A percentile compares a stretch with the other conserved stretches of the same genome.
These are phyloP conservation scores for Selaginella moellendorffii DNA, from an alignment of 75 land plant species.

Conservation along the genomic window DNA sequence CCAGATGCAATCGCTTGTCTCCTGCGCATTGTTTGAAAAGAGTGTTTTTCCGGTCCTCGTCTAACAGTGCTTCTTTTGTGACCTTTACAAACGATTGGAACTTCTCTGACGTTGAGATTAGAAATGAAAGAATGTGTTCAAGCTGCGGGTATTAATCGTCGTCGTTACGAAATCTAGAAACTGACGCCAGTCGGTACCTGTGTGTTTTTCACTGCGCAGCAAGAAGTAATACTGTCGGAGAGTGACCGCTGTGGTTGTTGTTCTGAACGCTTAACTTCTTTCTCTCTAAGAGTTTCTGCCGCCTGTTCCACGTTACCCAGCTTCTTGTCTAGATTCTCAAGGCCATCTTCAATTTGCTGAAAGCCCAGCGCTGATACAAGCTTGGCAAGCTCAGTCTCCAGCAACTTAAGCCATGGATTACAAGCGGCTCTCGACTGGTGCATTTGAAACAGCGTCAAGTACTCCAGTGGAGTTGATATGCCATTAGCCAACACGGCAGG, in stretches of 20 bases:
- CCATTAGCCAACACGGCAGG: background rate
- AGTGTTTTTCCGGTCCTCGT: background rate
- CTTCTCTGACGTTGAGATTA: background rate
- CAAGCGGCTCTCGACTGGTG: background rate
- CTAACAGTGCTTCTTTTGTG: background rate
- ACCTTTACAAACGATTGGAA: background rate
- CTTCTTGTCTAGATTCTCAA: background rate
- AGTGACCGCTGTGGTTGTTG: too few species aligned
- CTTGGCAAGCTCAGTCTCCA: background rate
- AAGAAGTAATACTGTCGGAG: too few species aligned
- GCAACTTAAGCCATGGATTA: background rate
- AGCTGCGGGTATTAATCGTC: too few species aligned
- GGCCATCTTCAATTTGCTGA: background rate
- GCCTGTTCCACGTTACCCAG: background rate
- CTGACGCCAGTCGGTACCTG: too few species aligned
- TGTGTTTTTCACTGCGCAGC: too few species aligned
- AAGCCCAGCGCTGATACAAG: background rate
- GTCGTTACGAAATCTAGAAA: too few species aligned
- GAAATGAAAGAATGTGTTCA: background rate
- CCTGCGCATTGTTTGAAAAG: background rate
- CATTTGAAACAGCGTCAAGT: background rate
- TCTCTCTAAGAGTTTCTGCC: background rate
- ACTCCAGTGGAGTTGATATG: background rate
- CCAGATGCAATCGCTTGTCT: background rate
- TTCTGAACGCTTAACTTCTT: too few species aligned